A percentile compares a stretch with the other conserved stretches of the same genome.
These are phyloP conservation scores for Ustilago bromivora DNA, from an alignment of 1,284 basidiomycete species.

Conservation along the genomic window DNA sequence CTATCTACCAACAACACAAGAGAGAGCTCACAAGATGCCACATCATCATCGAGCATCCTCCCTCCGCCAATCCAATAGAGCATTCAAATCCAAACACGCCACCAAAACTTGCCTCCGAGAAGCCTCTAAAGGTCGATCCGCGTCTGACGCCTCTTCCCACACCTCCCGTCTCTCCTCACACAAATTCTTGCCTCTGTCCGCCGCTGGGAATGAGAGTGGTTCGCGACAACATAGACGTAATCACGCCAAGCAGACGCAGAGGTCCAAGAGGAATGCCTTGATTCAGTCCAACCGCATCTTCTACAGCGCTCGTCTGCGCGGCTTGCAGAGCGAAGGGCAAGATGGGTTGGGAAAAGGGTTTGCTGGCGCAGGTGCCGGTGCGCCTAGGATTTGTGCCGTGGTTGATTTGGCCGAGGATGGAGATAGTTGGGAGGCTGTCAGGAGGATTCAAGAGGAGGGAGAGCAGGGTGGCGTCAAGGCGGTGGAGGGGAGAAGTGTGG, in stretches of 20 bases:
- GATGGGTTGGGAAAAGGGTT: constrained; percentile 73
- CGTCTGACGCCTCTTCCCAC: constrained; percentile 25
- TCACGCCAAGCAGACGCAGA: constrained; percentile 62
- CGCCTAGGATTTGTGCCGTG: constrained; percentile 82
- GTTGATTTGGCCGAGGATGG: constrained; percentile 81
- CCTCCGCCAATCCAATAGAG: constrained; percentile 66
- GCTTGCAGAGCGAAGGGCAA: constrained; percentile 19
- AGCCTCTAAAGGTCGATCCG: constrained; percentile 56
- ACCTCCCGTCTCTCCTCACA: constrained; percentile 44
- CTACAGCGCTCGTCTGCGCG: constrained; percentile 12
- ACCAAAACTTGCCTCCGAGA: constrained; percentile 62
- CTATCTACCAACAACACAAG: neutral
- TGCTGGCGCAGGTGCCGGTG: constrained; percentile 74
- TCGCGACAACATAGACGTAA: constrained; percentile 61
- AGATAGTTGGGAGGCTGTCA: constrained; percentile 73
- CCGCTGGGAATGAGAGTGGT: constrained; percentile 54
- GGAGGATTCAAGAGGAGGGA: constrained; percentile 77
- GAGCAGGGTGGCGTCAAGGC: constrained; percentile 73
- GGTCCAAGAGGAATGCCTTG: constrained; percentile 62
- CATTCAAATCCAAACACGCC: constrained; percentile 67
- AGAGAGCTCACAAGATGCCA: constrained; percentile 24
- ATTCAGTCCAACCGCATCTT: constrained; percentile 63
- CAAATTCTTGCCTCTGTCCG: constrained; percentile 55
- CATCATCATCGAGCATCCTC: constrained; percentile 61
- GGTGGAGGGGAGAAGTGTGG: constrained; percentile 54